Evolutionary conservation across 2,329 filamentous ascomycete genomes (phyloP), one percentile per base, ranked within the genome.

Genomic region (Sclerotinia nivalis): DNA sequence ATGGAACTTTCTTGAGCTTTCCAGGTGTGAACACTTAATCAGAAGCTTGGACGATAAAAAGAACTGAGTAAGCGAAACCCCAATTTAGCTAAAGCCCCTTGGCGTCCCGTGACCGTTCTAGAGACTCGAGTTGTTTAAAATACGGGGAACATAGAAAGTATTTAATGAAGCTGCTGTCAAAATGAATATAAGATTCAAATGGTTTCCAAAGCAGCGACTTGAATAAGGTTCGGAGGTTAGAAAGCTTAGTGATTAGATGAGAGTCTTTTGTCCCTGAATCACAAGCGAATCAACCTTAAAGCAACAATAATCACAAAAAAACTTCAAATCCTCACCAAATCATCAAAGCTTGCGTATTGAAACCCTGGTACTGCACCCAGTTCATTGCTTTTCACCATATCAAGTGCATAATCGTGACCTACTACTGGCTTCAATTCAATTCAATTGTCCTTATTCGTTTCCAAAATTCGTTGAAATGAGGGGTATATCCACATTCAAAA

Each of bases 1-100:
- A 43, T 66, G 61, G 61, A 65, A 37, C 61, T 25, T 62, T 62
- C 59, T 65, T 50, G 61, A 59, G 34, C 37, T 43, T 43, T 43
- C 40, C 15, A 43, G 13, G 13, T 60, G 61, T 62, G 43, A 58
- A 58, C 52, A 49, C 45, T 62, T 50, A 50, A 50, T 62, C 45
- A 22, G 60, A 62, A 62, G 45, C 60, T 62, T 62, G 60, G 60
- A 9, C 45, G 7, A 34, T 34, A 37, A 37, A 50, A 37, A n/a
- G 28, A 62, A n/a, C 45, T 22, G 37, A 34, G 45, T 62, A 62
- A 50, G 60, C 60, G 60, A 62, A 20, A 7, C 22, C 45, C 31
- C 7, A 12, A 62, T 50, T 9, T 25, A 25, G 45, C 12, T 49
- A 18, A 12, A 37, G 22, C 10, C 4, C 25, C 60, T 62, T 62